Base-by-base conservation (phyloP, 306 rosid species). In the Casuarina cunninghamiana region DNA sequence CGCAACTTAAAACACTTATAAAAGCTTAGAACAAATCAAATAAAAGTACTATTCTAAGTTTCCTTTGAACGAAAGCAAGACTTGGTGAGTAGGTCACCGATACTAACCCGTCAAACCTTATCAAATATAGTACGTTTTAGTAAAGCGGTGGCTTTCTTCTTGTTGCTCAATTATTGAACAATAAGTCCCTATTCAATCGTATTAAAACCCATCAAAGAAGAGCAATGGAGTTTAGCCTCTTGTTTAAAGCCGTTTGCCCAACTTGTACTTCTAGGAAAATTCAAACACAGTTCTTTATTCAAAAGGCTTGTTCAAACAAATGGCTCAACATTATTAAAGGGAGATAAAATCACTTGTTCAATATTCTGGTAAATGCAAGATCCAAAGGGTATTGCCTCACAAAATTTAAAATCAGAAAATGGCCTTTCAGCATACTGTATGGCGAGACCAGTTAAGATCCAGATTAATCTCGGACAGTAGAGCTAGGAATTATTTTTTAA, bases 281-380 rank as follows among this genome's bases (percentile, higher is more conserved):
- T 84, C 90, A 89, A 89, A 75, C 77, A 35, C 61, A 71, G 17
- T 72, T 71, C 16, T n/a, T 12, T 54, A 62, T 9, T 43, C 71
- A 61, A 15, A 37, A 8, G 39, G 21, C 32, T 10, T 77, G 16
- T 49, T 60, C 70, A 78, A 69, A 61, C 70, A 51, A 63, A 54
- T 77, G 42, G 78, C 67, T 72, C 43, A 71, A 69, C 75, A 73
- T 16, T 21, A 62, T 44, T 35, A n/a, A 58, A 19, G 21, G 43
- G 55, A 61, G 42, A 63, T 37, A 37, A 48, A 69, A 26, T 49
- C 63, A 43, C 41, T 21, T 49, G 72, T 69, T 80, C 71, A 75
- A 69, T 75, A 63, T 57, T 26, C 5, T n/a, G 26, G 13, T 48
- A 48, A 48, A 48, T 48, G 2, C 32, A 26, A 26, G 32, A 26